These are phyloP conservation scores for Leucoagaricus sp. DNA, from an alignment of 1,284 basidiomycete species.

Conservation along the genomic window DNA sequence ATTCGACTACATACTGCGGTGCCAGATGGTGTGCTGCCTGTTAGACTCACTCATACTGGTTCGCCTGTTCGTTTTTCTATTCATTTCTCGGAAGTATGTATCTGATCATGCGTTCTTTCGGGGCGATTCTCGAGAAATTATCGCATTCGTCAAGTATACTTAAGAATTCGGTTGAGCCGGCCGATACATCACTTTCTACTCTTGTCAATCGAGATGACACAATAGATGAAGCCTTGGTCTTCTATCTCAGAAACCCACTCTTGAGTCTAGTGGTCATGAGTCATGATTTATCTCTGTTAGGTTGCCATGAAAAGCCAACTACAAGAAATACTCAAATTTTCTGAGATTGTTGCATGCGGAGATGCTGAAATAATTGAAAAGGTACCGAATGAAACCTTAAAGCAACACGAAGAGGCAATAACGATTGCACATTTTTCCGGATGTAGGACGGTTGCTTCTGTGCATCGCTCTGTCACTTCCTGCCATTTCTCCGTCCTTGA, in stretches of 20 bases:
- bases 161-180: too few species aligned
- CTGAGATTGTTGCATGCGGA: neutral
- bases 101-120: conserved; percentile 5
- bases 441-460: neutral
- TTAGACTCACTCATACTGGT: neutral
- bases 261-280: neutral
- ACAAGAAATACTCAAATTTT: neutral
- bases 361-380: neutral
- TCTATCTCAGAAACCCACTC: too few species aligned
- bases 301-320: neutral
- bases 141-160: neutral
- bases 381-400: neutral
- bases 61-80: conserved; percentile 7
- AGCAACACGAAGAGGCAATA: neutral
- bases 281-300: neutral
- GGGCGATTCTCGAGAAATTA: conserved; percentile 1
- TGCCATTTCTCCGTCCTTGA: neutral
- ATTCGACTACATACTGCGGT: neutral
- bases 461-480: neutral
- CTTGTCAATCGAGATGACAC: too few species aligned
- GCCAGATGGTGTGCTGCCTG: neutral
- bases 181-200: too few species aligned
- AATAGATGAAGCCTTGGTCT: too few species aligned
- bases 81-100: conserved; percentile 11
- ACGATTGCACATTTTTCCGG: neutral